phyloP scores from a whole-genome alignment of 495 filamentous ascomycete genomes.

The Penicillium angulare region DNA sequence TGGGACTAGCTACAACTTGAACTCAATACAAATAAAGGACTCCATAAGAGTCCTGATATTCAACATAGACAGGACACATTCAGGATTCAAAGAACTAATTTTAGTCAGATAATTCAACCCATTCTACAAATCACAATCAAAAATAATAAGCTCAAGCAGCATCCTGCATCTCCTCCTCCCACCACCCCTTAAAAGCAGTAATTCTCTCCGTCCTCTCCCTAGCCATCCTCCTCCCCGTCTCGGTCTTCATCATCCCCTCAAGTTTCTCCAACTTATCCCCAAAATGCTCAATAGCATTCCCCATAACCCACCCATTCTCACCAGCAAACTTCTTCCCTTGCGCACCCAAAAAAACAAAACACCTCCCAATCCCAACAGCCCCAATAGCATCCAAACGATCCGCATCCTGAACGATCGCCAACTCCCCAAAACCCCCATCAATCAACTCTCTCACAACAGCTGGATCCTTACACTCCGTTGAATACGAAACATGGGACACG shows the following conservation, averaged over 20 bases:
- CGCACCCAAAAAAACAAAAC: constrained; percentile 74
- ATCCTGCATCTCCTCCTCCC: constrained; percentile 59
- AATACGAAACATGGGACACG: constrained; percentile 72
- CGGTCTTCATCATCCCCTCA: constrained; percentile 82
- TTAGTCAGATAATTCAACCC: no score
- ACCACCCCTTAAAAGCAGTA: constrained; percentile 65
- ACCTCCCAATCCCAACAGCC: constrained; percentile 74
- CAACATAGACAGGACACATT: constrained; percentile 10
- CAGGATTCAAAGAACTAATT: no score
- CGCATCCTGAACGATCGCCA: constrained; percentile 86
- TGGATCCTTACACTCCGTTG: constrained; percentile 65
- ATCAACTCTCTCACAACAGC: constrained; percentile 51
- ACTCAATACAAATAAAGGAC: constrained; percentile 1
- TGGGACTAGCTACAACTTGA: constrained; percentile 3
- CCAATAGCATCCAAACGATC: constrained; percentile 89
- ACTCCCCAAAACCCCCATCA: constrained; percentile 58
- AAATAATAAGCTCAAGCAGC: background rate
- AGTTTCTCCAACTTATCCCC: constrained; percentile 74
- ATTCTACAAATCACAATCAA: no score
- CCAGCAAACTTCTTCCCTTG: constrained; percentile 39
- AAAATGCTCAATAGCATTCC: constrained; percentile 68
- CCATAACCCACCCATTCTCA: constrained; percentile 51
- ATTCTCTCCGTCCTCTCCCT: constrained; percentile 62
- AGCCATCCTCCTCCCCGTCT: constrained; percentile 65
- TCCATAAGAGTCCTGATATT: background rate